phyloP scores from a whole-genome alignment of 805 yeast genomes.

The Saccharomycopsis synnaedendra region DNA sequence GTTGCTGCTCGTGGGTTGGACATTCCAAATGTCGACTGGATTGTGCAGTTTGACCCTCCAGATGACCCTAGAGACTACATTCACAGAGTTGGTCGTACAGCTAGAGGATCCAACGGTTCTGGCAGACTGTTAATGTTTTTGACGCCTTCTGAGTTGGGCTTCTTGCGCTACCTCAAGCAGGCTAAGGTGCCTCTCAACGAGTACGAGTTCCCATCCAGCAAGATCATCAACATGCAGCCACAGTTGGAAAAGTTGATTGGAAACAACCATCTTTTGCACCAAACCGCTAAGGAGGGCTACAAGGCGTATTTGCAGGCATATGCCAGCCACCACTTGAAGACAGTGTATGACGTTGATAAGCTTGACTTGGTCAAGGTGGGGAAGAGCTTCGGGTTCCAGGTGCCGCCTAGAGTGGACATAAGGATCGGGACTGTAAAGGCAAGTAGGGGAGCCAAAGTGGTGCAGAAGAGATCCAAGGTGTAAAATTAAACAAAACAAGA shows the following conservation, averaged over 20 bases:
- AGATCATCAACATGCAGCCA: constrained; percentile 92
- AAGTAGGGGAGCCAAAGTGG: constrained; percentile 3
- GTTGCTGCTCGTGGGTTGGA: constrained; percentile 99
- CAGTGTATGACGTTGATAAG: constrained; percentile 93
- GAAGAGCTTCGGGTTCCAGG: constrained; percentile 84
- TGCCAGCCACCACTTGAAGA: constrained; percentile 90
- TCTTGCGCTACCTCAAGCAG: constrained; percentile 85
- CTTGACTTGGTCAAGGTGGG: constrained; percentile 92
- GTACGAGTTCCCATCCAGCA: constrained; percentile 88
- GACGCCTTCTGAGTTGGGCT: constrained; percentile 89
- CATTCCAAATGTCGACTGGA: constrained; percentile 98
- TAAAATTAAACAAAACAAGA: too few relatives aligned
- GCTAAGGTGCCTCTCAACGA: constrained; percentile 97
- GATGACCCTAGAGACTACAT: constrained; percentile 99
- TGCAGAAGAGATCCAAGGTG: background rate
- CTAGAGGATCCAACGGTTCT: constrained; percentile 81
- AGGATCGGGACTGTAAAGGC: constrained; percentile 86
- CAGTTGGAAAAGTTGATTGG: constrained; percentile 86
- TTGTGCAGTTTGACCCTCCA: constrained; percentile 97
- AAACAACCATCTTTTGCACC: constrained; percentile 89
- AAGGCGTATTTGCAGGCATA: constrained; percentile 95
- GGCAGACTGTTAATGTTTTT: constrained; percentile 94
- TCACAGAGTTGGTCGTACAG: constrained; percentile 98
- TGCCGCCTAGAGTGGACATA: constrained; percentile 95
- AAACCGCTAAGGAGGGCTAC: constrained; percentile 95